A percentile compares a stretch with the other conserved stretches of the same genome.
These are phyloP conservation scores for Balakata baccata DNA, from an alignment of 345 rosid species.

Conservation along the genomic window DNA sequence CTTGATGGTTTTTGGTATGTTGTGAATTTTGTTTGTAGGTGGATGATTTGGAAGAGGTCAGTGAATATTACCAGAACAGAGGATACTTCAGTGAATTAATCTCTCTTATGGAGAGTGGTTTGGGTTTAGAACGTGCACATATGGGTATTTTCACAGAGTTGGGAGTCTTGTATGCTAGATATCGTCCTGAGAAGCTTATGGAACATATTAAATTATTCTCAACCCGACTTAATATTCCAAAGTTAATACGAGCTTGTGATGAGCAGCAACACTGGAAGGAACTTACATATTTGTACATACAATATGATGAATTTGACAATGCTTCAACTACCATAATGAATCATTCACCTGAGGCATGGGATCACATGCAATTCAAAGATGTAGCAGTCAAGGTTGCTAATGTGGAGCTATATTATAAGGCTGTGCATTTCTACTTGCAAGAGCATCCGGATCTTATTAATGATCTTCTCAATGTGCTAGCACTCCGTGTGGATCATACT, in stretches of 20 bases:
- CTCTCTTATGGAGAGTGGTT: slow-evolving; percentile 98
- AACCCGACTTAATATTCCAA: slow-evolving; percentile 95
- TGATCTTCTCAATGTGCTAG: slow-evolving; percentile 90
- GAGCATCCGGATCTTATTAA: slow-evolving; percentile 95
- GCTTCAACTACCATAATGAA: slow-evolving; percentile 98
- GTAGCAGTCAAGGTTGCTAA: slow-evolving; percentile 89
- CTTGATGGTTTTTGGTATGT: not conserved
- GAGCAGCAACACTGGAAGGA: slow-evolving; percentile 99
- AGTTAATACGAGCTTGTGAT: slow-evolving; percentile 95
- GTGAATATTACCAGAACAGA: slow-evolving; percentile 94
- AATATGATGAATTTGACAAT: slow-evolving; percentile 93
- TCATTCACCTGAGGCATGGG: slow-evolving; percentile 99
- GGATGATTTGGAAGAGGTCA: slow-evolving; percentile 96
- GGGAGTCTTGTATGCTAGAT: slow-evolving; percentile 98
- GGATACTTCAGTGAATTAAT: slow-evolving; percentile 94
- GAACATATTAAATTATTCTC: slow-evolving; percentile 96
- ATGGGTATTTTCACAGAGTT: slow-evolving; percentile 98
- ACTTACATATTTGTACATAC: slow-evolving; percentile 83
- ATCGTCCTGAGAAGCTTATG: slow-evolving; percentile 92
- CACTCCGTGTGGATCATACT: slow-evolving; percentile 87
- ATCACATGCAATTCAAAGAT: slow-evolving; percentile 98
- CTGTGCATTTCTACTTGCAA: slow-evolving; percentile 96
- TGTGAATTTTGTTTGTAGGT: slow-evolving; percentile 47
- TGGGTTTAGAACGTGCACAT: slow-evolving; percentile 96
- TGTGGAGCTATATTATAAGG: slow-evolving; percentile 93